phyloP scores from a whole-genome alignment of 352 stramenopile species.

The Phytophthora crassamura region DNA sequence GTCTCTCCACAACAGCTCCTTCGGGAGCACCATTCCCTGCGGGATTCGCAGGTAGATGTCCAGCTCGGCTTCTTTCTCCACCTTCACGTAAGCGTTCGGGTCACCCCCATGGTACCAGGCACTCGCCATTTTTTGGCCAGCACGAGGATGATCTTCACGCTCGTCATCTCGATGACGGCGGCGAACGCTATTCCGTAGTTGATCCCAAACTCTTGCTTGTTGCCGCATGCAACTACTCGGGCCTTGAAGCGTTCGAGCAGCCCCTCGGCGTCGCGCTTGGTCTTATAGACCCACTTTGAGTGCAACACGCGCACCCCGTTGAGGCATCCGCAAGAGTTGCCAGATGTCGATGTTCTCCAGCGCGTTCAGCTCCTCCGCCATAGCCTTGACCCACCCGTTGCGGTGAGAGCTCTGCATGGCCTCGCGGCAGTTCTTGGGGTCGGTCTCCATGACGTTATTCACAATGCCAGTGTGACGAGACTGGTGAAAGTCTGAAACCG shows the following conservation, averaged over 20 bases:
- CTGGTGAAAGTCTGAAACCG: no score
- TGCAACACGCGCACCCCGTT: conserved; percentile 5
- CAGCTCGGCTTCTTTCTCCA: conserved; percentile 11
- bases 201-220: conserved; percentile 22
- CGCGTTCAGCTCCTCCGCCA: conserved; percentile 4
- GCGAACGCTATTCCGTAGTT: conserved; percentile 29
- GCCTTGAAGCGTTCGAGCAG: no score
- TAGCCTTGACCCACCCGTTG: conserved; percentile 1
- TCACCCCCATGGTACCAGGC: conserved; percentile 30
- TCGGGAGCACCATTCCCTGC: no score
- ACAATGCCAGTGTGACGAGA: conserved; percentile 1
- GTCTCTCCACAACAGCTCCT: no score
- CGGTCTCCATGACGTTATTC: background rate
- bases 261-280: no score
- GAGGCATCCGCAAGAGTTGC: background rate
- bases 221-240: no score
- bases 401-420: background rate
- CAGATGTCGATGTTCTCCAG: conserved; percentile 14
- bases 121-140: conserved; percentile 12
- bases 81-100: conserved; percentile 41
- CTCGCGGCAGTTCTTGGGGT: conserved; percentile 20
- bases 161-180: conserved; percentile 34
- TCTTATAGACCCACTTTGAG: conserved; percentile 35
- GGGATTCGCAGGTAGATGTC: conserved; percentile 31
- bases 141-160: conserved; percentile 26